Conservation (phyloP, 108 stramenopile genomes). For the Pseudonitzschia pungens region DNA sequence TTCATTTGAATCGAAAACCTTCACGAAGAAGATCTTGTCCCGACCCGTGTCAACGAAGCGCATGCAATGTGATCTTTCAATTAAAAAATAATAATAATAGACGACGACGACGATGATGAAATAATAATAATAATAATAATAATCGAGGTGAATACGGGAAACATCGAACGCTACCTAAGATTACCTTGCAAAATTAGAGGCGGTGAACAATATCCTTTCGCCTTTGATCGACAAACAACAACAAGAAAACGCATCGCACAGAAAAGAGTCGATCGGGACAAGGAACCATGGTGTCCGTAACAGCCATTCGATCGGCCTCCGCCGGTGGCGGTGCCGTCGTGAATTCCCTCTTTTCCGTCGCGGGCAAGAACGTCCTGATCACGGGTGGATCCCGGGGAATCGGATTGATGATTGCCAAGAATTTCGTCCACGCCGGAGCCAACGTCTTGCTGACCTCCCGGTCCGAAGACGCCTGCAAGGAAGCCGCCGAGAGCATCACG, state of each 20-base stretch:
- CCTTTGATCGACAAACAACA: too few species aligned
- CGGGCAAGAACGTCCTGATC: conserved; percentile 82
- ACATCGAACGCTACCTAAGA: too few species aligned
- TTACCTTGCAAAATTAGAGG: too few species aligned
- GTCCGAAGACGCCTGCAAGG: conserved; percentile 66
- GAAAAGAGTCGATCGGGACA: not conserved
- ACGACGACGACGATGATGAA: too few species aligned
- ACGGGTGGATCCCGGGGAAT: conserved; percentile 92
- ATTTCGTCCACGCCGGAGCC: conserved; percentile 73
- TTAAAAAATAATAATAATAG: too few species aligned
- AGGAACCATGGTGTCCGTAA: not conserved
- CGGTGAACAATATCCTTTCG: too few species aligned
- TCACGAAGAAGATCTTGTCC: too few species aligned
- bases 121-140: too few species aligned
- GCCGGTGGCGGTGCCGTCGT: not conserved
- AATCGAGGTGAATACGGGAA: too few species aligned
- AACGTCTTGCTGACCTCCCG: conserved; percentile 86
- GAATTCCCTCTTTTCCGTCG: conserved; percentile 40
- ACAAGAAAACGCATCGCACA: not conserved
- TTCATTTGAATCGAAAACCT: too few species aligned
- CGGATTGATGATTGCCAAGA: conserved; percentile 88
- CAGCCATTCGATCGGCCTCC: not conserved
- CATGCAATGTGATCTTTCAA: too few species aligned
- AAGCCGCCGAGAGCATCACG: conserved; percentile 54
- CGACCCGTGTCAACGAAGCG: too few species aligned